These are phyloP conservation scores for Erodium chrysanthum DNA, from an alignment of 441 rosid genomes.

Conservation along the genomic window DNA sequence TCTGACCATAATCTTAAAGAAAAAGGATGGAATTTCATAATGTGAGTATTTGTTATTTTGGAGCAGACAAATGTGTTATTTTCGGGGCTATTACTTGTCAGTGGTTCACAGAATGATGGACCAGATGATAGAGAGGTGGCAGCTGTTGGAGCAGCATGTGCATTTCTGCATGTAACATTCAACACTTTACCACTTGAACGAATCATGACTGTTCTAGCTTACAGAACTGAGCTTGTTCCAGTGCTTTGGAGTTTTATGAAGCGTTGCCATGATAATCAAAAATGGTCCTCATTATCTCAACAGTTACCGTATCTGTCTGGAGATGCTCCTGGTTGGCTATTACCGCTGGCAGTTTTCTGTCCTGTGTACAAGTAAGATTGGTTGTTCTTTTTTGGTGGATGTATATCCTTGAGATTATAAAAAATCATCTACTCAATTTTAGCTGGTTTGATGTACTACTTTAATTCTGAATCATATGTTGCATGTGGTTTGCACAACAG, in stretches of 20 bases:
- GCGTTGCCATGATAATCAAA: slow-evolving; percentile 72
- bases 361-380: slow-evolving; percentile 88
- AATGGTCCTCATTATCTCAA: slow-evolving; percentile 63
- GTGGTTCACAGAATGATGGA: slow-evolving; percentile 34
- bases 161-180: slow-evolving; percentile 75
- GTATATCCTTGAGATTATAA: background rate
- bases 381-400: slow-evolving; percentile 17
- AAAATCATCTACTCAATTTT: background rate
- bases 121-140: slow-evolving; percentile 51
- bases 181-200: slow-evolving; percentile 67
- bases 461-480: background rate
- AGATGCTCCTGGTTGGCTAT: slow-evolving; percentile 89
- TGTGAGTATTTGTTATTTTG: slow-evolving; percentile 18
- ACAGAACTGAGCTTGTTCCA: slow-evolving; percentile 83
- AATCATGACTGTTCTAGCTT: slow-evolving; percentile 85
- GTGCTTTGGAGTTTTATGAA: slow-evolving; percentile 91
- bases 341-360: slow-evolving; percentile 90
- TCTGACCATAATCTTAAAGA: background rate
- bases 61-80: slow-evolving; percentile 77
- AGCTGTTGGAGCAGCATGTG: slow-evolving; percentile 91
- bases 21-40: slow-evolving; percentile 9
- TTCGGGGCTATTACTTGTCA: slow-evolving; percentile 36
- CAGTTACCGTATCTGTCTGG: slow-evolving; percentile 51
- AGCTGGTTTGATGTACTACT: background rate
- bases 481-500: background rate